phyloP scores from a whole-genome alignment of 768 basidiomycete genomes.

The Hebeloma cylindrosporum region DNA sequence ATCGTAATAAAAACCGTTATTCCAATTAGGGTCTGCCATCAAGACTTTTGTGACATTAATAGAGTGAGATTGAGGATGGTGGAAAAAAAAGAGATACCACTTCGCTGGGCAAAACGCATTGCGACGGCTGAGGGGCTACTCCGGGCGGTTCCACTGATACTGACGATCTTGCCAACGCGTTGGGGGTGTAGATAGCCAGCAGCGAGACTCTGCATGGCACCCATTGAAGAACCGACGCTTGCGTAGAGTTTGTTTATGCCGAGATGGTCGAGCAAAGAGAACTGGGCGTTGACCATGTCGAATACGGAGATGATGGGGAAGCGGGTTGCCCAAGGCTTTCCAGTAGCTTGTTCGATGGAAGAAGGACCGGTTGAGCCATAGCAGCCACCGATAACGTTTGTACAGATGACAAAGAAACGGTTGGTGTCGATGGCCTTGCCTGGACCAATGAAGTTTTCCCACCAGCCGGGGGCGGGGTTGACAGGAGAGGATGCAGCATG shows the following conservation, averaged over 20 bases:
- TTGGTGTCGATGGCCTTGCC: constrained; percentile 92
- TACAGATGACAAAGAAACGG: constrained; percentile 90
- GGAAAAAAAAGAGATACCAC: constrained; percentile 56
- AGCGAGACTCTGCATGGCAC: constrained; percentile 96
- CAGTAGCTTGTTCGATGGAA: constrained; percentile 68
- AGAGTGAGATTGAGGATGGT: constrained; percentile 1
- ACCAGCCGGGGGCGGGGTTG: constrained; percentile 91
- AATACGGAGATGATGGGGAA: constrained; percentile 94
- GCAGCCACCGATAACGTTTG: constrained; percentile 96
- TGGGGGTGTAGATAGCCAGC: constrained; percentile 92
- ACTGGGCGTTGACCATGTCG: constrained; percentile 97
- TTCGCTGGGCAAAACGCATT: constrained; percentile 94
- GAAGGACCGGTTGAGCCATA: constrained; percentile 97
- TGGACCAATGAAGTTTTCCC: constrained; percentile 98
- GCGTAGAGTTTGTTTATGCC: constrained; percentile 87
- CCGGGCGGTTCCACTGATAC: constrained; percentile 92
- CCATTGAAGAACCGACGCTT: constrained; percentile 94
- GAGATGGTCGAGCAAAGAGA: constrained; percentile 79
- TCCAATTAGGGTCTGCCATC: constrained; percentile 99
- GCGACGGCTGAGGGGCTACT: constrained; percentile 92
- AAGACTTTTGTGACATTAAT: constrained; percentile 56
- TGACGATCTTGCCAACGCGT: constrained; percentile 86
- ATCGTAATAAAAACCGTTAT: constrained; percentile 97
- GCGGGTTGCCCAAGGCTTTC: constrained; percentile 77
- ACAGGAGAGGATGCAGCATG: constrained; percentile 82